These are phyloP conservation scores for Spizellomyces punctatus DNA, from an alignment of 192 early-diverging fungal species.

Conservation along the genomic window DNA sequence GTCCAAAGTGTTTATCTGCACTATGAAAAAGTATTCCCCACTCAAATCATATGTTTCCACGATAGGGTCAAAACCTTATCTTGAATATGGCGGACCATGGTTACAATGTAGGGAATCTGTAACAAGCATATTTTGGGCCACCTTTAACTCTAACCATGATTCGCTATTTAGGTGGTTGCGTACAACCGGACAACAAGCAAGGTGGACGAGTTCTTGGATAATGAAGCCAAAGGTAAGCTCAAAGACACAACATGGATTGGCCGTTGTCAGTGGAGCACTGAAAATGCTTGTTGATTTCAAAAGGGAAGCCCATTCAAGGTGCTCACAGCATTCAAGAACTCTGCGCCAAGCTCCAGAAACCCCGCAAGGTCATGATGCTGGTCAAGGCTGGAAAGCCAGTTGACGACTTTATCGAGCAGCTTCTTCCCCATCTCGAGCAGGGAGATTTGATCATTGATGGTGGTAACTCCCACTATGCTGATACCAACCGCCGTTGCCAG, in stretches of 20 bases:
- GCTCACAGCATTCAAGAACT: slow-evolving; percentile 94
- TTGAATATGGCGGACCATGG: slow-evolving; percentile 99
- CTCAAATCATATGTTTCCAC: neutral
- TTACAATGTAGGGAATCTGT: slow-evolving; percentile 53
- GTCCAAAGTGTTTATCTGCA: neutral
- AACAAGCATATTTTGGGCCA: neutral
- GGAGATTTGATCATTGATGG: slow-evolving; percentile 98
- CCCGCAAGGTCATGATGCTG: slow-evolving; percentile 96
- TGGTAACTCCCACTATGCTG: slow-evolving; percentile 99
- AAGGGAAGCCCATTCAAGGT: slow-evolving; percentile 89
- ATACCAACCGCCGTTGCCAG: slow-evolving; percentile 88
- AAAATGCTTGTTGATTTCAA: too few species aligned
- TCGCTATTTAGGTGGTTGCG: slow-evolving; percentile 67
- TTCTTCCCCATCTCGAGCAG: slow-evolving; percentile 84
- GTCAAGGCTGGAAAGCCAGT: slow-evolving; percentile 96
- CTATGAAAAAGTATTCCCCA: neutral
- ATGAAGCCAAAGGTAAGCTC: slow-evolving; percentile 92
- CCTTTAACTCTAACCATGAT: too few species aligned
- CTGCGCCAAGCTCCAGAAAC: slow-evolving; percentile 89
- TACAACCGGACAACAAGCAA: slow-evolving; percentile 96
- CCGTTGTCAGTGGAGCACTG: too few species aligned
- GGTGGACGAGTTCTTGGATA: slow-evolving; percentile 90
- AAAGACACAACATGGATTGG: too few species aligned
- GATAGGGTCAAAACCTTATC: slow-evolving; percentile 98
- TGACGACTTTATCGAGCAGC: slow-evolving; percentile 91